Percentiles rank a stretch among this genome's conserved stretches.
phyloP scores from a whole-genome alignment of 768 basidiomycete genomes.

The Auriscalpium vulgare region DNA sequence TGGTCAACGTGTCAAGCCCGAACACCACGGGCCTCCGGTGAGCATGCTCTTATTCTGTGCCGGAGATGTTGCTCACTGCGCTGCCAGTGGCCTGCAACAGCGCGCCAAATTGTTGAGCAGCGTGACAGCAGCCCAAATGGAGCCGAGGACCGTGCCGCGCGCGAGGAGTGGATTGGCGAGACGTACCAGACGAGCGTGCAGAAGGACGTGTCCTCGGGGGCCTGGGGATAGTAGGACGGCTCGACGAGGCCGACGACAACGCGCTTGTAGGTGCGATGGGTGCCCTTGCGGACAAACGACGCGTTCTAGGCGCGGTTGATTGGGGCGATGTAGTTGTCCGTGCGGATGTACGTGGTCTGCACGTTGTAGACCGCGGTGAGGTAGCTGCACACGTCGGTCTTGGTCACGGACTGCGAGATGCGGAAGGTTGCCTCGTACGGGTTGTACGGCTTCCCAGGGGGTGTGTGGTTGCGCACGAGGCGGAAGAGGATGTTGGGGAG shows the following conservation, averaged over 20 bases:
- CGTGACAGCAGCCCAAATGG: constrained; percentile 53
- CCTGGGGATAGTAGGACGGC: constrained; percentile 88
- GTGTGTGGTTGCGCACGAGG: constrained; percentile 79
- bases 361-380: constrained; percentile 81
- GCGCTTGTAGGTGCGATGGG: constrained; percentile 71
- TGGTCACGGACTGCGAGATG: constrained; percentile 81
- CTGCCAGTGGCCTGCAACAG: constrained; percentile 69
- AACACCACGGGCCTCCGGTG: constrained; percentile 96
- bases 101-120: constrained; percentile 60
- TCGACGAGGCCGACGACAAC: constrained; percentile 87
- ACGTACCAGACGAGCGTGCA: constrained; percentile 42
- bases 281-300: constrained; percentile 21
- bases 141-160: constrained; percentile 40
- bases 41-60: constrained; percentile 13
- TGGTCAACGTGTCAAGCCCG: constrained; percentile 94
- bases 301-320: constrained; percentile 23
- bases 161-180: constrained; percentile 57
- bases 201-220: constrained; percentile 45
- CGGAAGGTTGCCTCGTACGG: constrained; percentile 94
- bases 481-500: constrained; percentile 83
- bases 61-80: background rate
- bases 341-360: constrained; percentile 87
- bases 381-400: constrained; percentile 86
- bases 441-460: constrained; percentile 74
- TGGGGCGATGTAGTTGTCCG: constrained; percentile 79